phyloP scores from a whole-genome alignment of 2,329 filamentous ascomycete species.

The Xylaria sp. region DNA sequence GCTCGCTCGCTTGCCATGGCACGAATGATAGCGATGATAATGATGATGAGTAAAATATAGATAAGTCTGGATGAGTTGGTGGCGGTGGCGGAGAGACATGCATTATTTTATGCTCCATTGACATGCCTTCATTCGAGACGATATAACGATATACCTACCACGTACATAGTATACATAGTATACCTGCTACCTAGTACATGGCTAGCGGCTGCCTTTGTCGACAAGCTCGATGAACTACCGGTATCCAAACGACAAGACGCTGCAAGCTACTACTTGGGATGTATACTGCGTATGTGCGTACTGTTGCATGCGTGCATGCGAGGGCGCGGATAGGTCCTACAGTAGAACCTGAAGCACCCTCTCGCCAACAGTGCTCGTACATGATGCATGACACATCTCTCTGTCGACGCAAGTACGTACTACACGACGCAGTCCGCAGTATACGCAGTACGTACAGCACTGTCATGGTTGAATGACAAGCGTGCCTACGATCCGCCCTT shows the following conservation, averaged over 20 bases:
- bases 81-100: not conserved
- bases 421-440: not conserved
- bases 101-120: not conserved
- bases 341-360: constrained; percentile 13
- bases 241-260: not conserved
- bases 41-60: constrained; percentile 11
- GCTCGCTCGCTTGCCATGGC: not conserved
- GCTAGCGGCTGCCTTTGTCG: too few relatives aligned
- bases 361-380: not conserved
- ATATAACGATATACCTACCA: not conserved
- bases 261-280: not conserved
- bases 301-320: constrained; percentile 12
- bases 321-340: constrained; percentile 11
- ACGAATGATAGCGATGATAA: too few relatives aligned
- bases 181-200: too few relatives aligned
- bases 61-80: not conserved
- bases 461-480: constrained; percentile 33
- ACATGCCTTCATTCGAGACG: not conserved
- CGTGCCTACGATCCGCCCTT: constrained; percentile 24
- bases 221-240: constrained; percentile 9
- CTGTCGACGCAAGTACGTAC: constrained; percentile 14
- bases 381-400: constrained; percentile 28
- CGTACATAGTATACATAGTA: too few relatives aligned
- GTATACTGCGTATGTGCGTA: not conserved
- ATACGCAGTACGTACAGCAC: not conserved